Base-by-base conservation (phyloP, 2,329 filamentous ascomycete genomes). In the Tolypocladium tundrense region DNA sequence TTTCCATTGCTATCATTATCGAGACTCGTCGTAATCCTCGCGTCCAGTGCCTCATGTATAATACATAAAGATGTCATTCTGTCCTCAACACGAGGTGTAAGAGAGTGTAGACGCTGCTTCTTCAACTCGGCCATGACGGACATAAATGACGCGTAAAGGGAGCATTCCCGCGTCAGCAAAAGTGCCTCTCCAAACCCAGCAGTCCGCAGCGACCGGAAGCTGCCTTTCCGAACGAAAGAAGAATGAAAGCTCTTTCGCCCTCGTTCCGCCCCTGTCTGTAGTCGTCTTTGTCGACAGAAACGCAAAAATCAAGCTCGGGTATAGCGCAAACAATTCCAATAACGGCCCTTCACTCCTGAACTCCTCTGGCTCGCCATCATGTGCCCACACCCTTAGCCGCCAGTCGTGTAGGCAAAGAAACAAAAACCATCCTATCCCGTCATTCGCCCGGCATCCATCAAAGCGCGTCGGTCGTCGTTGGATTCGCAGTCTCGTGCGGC, bases 381-480 rank as follows among this genome's bases (percentile, higher is more conserved):
- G n/a, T 48, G n/a, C 39, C 21, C 16, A 39, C 13, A 14, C 13
- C 27, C 31, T 31, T n/a, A 16, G 53, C 37, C 53, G 24, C 39
- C 40, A 13, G 8, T 33, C n/a, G 13, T 13, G 11, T 33, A 21
- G 27, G 16, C 19, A 24, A 45, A 21, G 9, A 33, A 53, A 57
- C 57, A 59, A 50, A 48, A 52, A 21, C 56, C 14, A 19, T 53
- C 13, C 33, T 54, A 2, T 14, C 39, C 45, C 21, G 13, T 42
- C 21, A 19, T 14, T 54, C 51, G 35, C 48, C 21, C n/a, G 33
- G 42, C 10, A 39, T 51, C 55, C 48, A 50, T 55, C 52, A 70
- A 31, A 63, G 65, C 56, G 67, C 68, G 57, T 70, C 60, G 9
- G 64, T 64, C 53, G 70, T 67, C 43, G 62, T 62, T 21, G 64